phyloP scores from a whole-genome alignment of 164 flowering plant species.

The Protea cynaroides region DNA sequence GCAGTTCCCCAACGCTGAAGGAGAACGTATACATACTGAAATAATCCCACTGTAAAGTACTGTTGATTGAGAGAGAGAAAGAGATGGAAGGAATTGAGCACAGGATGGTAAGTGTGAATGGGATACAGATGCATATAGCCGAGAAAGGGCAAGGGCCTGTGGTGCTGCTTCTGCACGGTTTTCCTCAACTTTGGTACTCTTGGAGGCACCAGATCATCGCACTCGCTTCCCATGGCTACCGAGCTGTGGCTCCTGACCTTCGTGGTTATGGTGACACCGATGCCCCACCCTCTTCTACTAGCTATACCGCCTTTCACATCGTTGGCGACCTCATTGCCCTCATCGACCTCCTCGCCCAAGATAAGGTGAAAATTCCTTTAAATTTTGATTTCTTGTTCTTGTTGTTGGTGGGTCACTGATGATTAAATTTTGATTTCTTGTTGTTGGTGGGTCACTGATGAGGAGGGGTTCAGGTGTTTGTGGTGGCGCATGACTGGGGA shows the following conservation, averaged over 20 bases:
- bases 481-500: slow-evolving; percentile 84
- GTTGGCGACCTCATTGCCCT: slow-evolving; percentile 66
- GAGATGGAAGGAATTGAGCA: slow-evolving; percentile 36
- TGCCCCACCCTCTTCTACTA: slow-evolving; percentile 36
- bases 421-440: neutral
- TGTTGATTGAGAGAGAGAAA: no score
- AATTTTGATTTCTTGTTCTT: neutral
- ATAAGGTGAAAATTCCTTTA: slow-evolving; percentile 15
- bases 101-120: slow-evolving; percentile 30
- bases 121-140: slow-evolving; percentile 55
- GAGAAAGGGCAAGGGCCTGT: slow-evolving; percentile 50
- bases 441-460: neutral
- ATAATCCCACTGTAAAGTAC: no score
- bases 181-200: slow-evolving; percentile 59
- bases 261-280: slow-evolving; percentile 79
- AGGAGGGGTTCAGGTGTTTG: slow-evolving; percentile 22
- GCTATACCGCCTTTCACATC: slow-evolving; percentile 49
- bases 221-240: slow-evolving; percentile 43
- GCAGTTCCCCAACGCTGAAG: no score
- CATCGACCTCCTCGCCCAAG: slow-evolving; percentile 45
- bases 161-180: slow-evolving; percentile 57
- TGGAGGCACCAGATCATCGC: slow-evolving; percentile 61
- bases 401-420: no score
- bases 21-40: no score
- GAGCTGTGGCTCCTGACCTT: slow-evolving; percentile 69